A percentile compares a stretch with the other conserved stretches of the same genome.
These are phyloP conservation scores for Tuber calosporum DNA, from an alignment of 495 filamentous ascomycete species.

Conservation along the genomic window DNA sequence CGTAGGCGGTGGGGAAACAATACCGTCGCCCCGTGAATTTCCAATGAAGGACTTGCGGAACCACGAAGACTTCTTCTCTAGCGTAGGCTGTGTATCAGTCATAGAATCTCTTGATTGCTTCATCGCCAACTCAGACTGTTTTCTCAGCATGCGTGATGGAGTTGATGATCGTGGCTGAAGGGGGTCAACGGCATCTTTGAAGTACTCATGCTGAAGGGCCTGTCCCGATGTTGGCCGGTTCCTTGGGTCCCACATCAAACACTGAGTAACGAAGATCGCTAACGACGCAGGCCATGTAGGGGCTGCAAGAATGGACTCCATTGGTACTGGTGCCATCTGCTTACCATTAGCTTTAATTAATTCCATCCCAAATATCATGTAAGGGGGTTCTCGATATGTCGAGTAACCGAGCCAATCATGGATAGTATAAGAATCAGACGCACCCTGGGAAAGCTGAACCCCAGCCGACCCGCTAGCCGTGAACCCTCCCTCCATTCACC, in stretches of 20 bases:
- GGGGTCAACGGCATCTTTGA: slow-evolving; percentile 90
- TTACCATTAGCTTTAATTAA: slow-evolving; percentile 26
- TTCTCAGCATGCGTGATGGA: slow-evolving; percentile 68
- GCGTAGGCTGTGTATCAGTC: slow-evolving; percentile 48
- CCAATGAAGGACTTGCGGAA: slow-evolving; percentile 88
- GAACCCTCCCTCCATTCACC: slow-evolving; percentile 97
- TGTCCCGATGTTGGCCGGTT: slow-evolving; percentile 87
- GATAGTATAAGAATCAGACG: slow-evolving; percentile 29
- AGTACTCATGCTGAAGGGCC: slow-evolving; percentile 89
- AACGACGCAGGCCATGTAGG: slow-evolving; percentile 89
- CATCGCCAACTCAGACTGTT: slow-evolving; percentile 71
- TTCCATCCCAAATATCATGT: slow-evolving; percentile 16
- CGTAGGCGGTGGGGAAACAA: slow-evolving; percentile 41
- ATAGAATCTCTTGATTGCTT: slow-evolving; percentile 60
- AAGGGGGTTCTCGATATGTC: slow-evolving; percentile 18
- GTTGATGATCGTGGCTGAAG: slow-evolving; percentile 84
- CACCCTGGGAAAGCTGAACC: slow-evolving; percentile 94
- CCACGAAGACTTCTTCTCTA: slow-evolving; percentile 84
- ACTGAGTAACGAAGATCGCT: slow-evolving; percentile 93
- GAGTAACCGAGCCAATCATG: not conserved
- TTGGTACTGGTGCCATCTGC: slow-evolving; percentile 93
- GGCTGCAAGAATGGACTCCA: slow-evolving; percentile 84
- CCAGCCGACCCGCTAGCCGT: slow-evolving; percentile 84
- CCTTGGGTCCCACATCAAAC: slow-evolving; percentile 98
- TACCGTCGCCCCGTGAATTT: slow-evolving; percentile 41